A percentile compares a stretch with the other conserved stretches of the same genome.
phyloP scores from a whole-genome alignment of 2,329 filamentous ascomycete species.

The Coniochaeta prunicola region DNA sequence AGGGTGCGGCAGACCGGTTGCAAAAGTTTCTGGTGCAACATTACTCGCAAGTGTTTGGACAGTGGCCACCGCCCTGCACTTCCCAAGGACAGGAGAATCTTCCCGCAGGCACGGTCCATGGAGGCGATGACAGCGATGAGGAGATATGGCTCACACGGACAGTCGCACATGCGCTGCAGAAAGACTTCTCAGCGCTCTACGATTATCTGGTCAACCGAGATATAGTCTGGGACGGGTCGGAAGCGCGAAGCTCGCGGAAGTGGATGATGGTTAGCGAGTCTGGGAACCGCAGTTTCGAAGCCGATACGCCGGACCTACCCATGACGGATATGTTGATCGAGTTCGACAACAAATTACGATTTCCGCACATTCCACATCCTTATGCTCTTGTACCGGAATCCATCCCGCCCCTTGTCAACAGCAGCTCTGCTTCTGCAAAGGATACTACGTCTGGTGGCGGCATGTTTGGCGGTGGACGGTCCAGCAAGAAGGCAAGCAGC shows the following conservation, averaged over 20 bases:
- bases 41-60: slow-evolving; percentile 48
- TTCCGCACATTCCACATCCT: slow-evolving; percentile 60
- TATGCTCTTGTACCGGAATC: slow-evolving; percentile 57
- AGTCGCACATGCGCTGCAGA: slow-evolving; percentile 49
- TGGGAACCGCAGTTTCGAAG: slow-evolving; percentile 37
- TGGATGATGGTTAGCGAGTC: slow-evolving; percentile 53
- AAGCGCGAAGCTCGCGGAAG: slow-evolving; percentile 53
- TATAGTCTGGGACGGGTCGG: slow-evolving; percentile 56
- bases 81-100: slow-evolving; percentile 6
- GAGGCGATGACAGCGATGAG: slow-evolving; percentile 24
- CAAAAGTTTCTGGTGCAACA: slow-evolving; percentile 53
- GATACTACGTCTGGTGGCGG: slow-evolving; percentile 12
- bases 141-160: slow-evolving; percentile 56
- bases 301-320: slow-evolving; percentile 47
- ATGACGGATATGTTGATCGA: slow-evolving; percentile 60
- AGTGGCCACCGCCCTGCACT: slow-evolving; percentile 49
- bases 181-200: slow-evolving; percentile 62
- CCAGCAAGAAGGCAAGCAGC: slow-evolving; percentile 19
- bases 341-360: slow-evolving; percentile 56
- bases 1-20: slow-evolving; percentile 50
- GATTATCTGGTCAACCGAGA: slow-evolving; percentile 64
- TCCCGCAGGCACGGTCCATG: slow-evolving; percentile 8
- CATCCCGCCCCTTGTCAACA: slow-evolving; percentile 22
- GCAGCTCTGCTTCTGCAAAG: slow-evolving; percentile 10
- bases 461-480: slow-evolving; percentile 18